These are phyloP conservation scores for Kwoniella sp. DNA, from an alignment of 768 basidiomycete genomes.

Conservation along the genomic window DNA sequence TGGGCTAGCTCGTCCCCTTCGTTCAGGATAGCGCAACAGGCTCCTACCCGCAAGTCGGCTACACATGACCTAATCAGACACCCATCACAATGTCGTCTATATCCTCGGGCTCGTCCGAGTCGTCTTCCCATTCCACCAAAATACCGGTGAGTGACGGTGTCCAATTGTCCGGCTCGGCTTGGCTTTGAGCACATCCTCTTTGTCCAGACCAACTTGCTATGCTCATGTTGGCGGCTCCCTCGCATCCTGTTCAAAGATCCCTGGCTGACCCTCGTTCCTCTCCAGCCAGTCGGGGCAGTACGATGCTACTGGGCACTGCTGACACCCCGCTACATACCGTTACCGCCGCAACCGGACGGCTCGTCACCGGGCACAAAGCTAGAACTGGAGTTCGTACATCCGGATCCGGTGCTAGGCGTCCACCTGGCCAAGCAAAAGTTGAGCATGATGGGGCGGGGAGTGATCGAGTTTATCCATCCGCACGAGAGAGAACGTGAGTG, in stretches of 20 bases:
- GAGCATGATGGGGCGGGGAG: conserved; percentile 43
- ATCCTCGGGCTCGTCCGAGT: not conserved
- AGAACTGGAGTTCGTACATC: conserved; percentile 47
- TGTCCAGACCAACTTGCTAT: too few species aligned
- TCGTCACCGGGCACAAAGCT: conserved; percentile 17
- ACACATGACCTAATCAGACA: too few species aligned
- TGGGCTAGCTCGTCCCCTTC: too few species aligned
- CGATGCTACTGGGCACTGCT: conserved; percentile 46
- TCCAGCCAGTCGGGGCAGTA: conserved; percentile 25
- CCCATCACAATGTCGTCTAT: too few species aligned
- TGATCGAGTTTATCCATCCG: conserved; percentile 51
- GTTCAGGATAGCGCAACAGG: too few species aligned
- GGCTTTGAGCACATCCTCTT: too few species aligned
- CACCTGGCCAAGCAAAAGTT: conserved; percentile 45
- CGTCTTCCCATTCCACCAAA: not conserved
- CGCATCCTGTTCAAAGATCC: too few species aligned
- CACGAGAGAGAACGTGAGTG: conserved; percentile 46
- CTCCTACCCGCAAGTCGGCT: too few species aligned
- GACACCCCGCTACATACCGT: conserved; percentile 18
- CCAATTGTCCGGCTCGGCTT: not conserved
- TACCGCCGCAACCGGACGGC: not conserved
- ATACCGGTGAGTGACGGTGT: conserved; percentile 5
- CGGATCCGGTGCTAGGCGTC: conserved; percentile 45
- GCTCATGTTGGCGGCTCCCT: too few species aligned
- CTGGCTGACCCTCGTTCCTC: not conserved